Evolutionary conservation across 257 asterid species (phyloP), one percentile per base, ranked within the genome.

Genomic region (Phtheirospermum japonicum): DNA sequence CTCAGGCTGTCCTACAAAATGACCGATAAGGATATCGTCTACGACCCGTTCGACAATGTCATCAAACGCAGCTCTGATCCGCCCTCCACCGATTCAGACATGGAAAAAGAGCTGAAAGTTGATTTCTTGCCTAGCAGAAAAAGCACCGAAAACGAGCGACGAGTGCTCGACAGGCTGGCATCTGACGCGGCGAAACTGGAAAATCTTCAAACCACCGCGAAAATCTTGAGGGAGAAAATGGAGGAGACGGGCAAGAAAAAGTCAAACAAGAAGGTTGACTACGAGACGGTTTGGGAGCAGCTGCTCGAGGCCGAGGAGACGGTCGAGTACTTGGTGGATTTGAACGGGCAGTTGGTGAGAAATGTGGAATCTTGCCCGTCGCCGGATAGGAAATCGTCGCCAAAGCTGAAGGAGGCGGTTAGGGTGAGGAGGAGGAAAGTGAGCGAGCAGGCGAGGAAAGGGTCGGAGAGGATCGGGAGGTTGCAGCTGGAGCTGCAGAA

Each of bases 221-320:
- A 79, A 37, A 80, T 60, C 75, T 63, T 88, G 79, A 81, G 77
- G 17, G 61, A 73, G 70, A 86, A 83, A 68, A 26, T 91, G 76
- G 92, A 83, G 32, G 61, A 48, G 26, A 48, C 53, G 53, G 18
- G 68, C 2, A n/a, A n/a, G n/a, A 83, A 59, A 57, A 83, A 77
- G 51, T 13, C 67, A 4, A 79, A 14, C 17, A 46, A 83, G 73
- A 79, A 73, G 45, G 76, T 83, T 1, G 96, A 89, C 63, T 73
- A 80, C 50, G 97, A 83, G 54, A 87, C 87, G 4, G 89, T 89
- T 16, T 74, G 79, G 30, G 94, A 92, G 43, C 95, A 92, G 90
- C 23, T 92, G n/a, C 67, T 73, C 23, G 97, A 92, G 74, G 95
- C 93, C 2, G 96, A 92, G 68, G 95, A 85, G 74, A 83, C 89